phyloP scores from a whole-genome alignment of 257 asterid genomes.

The Lycium ferocissimum region DNA sequence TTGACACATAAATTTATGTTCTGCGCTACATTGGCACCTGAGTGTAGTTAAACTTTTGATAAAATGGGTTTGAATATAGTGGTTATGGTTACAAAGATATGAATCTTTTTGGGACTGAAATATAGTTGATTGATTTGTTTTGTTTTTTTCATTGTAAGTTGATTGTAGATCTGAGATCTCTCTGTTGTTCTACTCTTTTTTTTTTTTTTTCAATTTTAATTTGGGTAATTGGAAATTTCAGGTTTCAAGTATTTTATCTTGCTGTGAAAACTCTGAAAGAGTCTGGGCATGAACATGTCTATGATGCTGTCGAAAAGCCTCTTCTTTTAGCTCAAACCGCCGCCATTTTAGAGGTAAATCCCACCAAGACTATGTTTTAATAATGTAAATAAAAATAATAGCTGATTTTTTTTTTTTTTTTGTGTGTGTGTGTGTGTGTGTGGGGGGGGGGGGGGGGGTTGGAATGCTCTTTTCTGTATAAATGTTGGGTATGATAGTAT shows the following conservation, averaged over 20 bases:
- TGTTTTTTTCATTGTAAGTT: too few species aligned
- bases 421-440: too few species aligned
- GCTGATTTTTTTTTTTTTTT: too few species aligned
- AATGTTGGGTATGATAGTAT: not conserved
- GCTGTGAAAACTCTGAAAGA: conserved; percentile 60
- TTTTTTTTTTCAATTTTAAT: not conserved
- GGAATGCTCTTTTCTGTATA: not conserved
- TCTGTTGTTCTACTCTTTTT: not conserved
- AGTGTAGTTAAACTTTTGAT: too few species aligned
- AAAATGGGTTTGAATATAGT: not conserved
- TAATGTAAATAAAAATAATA: not conserved
- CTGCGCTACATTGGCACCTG: too few species aligned
- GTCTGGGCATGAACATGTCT: conserved; percentile 76
- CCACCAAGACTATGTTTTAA: not conserved
- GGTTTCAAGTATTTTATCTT: conserved; percentile 77
- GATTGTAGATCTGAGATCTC: too few species aligned
- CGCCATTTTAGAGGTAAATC: conserved; percentile 68
- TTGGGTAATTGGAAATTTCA: conserved; percentile 24
- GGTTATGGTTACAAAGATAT: not conserved
- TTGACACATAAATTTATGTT: too few species aligned
- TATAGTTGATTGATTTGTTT: not conserved
- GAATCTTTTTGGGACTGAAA: not conserved
- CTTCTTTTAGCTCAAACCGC: conserved; percentile 84
- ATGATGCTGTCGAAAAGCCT: conserved; percentile 81
- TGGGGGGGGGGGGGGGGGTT: not conserved